These are phyloP conservation scores for Podospora conica DNA, from an alignment of 495 filamentous ascomycete species.

Conservation along the genomic window DNA sequence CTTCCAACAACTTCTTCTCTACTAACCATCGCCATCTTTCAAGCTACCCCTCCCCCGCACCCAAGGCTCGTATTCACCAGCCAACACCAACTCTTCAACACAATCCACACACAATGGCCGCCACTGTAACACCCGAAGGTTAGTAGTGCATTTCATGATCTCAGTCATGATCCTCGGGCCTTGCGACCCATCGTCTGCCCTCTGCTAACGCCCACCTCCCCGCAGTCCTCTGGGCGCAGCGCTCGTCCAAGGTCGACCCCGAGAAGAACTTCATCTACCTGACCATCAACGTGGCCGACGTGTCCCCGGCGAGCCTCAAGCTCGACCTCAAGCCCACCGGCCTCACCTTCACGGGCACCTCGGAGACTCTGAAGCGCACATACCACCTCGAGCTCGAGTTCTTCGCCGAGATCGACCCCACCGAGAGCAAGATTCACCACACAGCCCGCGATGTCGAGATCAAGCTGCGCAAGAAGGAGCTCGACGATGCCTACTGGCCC, in stretches of 20 bases:
- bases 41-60: constrained; percentile 26
- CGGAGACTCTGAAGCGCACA: constrained; percentile 68
- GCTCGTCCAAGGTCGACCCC: constrained; percentile 71
- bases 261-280: constrained; percentile 91
- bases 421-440: constrained; percentile 74
- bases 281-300: constrained; percentile 79
- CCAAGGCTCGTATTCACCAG: not conserved
- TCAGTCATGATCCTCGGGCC: not conserved
- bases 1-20: no score
- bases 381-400: constrained; percentile 87
- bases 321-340: constrained; percentile 71
- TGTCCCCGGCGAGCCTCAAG: constrained; percentile 60
- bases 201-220: not conserved
- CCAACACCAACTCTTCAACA: not conserved
- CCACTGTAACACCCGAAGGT: constrained; percentile 30
- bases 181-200: not conserved
- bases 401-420: constrained; percentile 83
- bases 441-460: constrained; percentile 79
- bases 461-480: constrained; percentile 92
- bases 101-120: constrained; percentile 20
- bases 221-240: constrained; percentile 94
- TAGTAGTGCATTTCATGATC: constrained; percentile 12
- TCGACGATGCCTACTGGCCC: constrained; percentile 88
- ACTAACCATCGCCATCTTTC: constrained; percentile 6
- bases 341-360: constrained; percentile 75